A percentile compares a stretch with the other conserved stretches of the same genome.
Conservation (phyloP, 1,284 basidiomycete genomes). For the Melampsora larici-populina region DNA sequence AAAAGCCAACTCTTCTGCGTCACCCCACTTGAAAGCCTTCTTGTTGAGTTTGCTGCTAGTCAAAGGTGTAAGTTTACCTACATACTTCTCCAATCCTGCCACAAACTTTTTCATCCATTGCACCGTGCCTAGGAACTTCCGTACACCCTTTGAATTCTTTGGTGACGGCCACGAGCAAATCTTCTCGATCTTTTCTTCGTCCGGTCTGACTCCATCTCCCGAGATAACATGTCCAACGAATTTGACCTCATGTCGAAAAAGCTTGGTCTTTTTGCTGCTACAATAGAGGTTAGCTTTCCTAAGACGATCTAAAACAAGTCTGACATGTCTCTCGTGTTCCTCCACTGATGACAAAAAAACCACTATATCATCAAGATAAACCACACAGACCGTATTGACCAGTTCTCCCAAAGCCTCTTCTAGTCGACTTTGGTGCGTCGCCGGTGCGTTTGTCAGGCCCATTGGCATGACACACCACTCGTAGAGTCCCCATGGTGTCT, state of each 20-base stretch:
- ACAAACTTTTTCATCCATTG: no score
- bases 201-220: slow-evolving; percentile 47
- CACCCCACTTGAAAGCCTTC: no score
- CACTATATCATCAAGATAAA: slow-evolving; percentile 46
- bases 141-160: slow-evolving; percentile 50
- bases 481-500: slow-evolving; percentile 54
- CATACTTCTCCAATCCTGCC: no score
- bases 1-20: no score
- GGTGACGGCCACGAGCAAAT: slow-evolving; percentile 55
- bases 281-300: background rate
- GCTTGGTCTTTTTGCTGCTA: slow-evolving; percentile 9
- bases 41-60: no score
- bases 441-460: no score
- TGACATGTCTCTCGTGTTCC: background rate
- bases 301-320: background rate
- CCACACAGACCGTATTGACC: slow-evolving; percentile 49
- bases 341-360: background rate
- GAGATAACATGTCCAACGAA: slow-evolving; percentile 56
- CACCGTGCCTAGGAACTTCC: slow-evolving; percentile 55
- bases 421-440: slow-evolving; percentile 44
- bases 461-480: no score
- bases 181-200: slow-evolving; percentile 52
- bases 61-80: no score
- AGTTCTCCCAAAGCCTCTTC: slow-evolving; percentile 45
- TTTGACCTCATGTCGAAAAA: slow-evolving; percentile 50